Evolutionary conservation across 768 basidiomycete genomes (phyloP), one percentile per base, ranked within the genome.

Genomic region (Gautieria morchelliformis): DNA sequence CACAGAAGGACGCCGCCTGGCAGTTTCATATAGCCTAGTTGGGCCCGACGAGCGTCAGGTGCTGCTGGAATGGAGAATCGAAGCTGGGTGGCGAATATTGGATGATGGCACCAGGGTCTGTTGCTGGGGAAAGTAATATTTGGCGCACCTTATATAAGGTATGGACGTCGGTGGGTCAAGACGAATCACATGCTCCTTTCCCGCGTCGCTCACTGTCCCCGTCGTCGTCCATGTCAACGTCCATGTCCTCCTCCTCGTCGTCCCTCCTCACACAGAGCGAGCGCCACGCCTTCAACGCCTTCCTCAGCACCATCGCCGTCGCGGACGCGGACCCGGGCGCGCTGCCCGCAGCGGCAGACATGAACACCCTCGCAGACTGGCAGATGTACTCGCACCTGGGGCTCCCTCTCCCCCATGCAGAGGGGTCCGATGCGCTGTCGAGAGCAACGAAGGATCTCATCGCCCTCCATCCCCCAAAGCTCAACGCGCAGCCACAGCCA

Each of bases 381-480:
- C 42, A 20, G 33, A 56, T 46, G 22, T 37, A 22, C 17, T 40
- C 22, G 33, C 32, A 37, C 12, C 37, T 58, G 50, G 24, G 37
- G 33, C 33, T 27, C 15, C 27, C 52, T 9, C 44, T 22, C 14
- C 57, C 35, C 17, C 44, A 39, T 19, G 40, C 58, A 15, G 50
- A 56, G 14, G 52, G 35, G 20, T 81, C 74, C 58, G 82, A 86
- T 54, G 82, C 83, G 1, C 77, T 92, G 54, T 72, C 84, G 53
- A 86, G 85, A 69, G 88, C 88, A 0, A 91, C 89, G 0, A 89
- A 87, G 68, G 87, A 90, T 68, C 79, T 92, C 45, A 89, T 92
- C 83, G 75, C 85, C 4, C 74, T 89, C 49, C 58, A 47, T 47
- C 62, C 60, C 12, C 35, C 35, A 37, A 37, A 37, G 35, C 14